Evolutionary conservation across 1,284 basidiomycete species (phyloP).

Genomic region (Puccinia novopanici): DNA sequence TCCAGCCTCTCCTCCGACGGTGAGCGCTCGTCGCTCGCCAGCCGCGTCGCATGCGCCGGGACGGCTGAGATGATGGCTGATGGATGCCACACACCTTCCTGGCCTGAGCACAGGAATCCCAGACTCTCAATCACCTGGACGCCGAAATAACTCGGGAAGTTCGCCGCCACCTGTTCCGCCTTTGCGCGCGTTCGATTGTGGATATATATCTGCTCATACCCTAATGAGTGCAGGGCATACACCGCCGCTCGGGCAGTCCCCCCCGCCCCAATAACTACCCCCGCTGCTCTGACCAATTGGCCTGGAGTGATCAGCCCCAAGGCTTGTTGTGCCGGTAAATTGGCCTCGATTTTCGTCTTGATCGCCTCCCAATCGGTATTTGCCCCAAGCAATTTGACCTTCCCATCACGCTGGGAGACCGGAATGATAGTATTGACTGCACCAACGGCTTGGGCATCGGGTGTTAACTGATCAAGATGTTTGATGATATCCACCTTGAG

Average conservation of each 20-base stretch:
- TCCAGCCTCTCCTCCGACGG: constrained; percentile 51
- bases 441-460: constrained; percentile 77
- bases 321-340: constrained; percentile 51
- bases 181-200: constrained; percentile 78
- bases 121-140: constrained; percentile 69
- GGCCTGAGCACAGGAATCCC: constrained; percentile 63
- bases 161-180: constrained; percentile 69
- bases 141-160: constrained; percentile 68
- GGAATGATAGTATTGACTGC: constrained; percentile 90
- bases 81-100: constrained; percentile 66
- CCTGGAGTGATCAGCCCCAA: constrained; percentile 59
- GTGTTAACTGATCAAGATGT: constrained; percentile 73
- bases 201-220: constrained; percentile 72
- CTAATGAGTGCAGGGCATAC: constrained; percentile 75
- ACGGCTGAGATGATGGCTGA: constrained; percentile 81
- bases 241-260: constrained; percentile 89
- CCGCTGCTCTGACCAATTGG: constrained; percentile 61
- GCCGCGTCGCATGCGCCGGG: constrained; percentile 50
- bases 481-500: constrained; percentile 85
- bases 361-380: constrained; percentile 94
- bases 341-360: constrained; percentile 63
- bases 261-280: constrained; percentile 84
- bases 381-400: constrained; percentile 72
- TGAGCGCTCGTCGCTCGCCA: constrained; percentile 58
- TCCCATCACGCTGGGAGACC: constrained; percentile 61